phyloP scores from a whole-genome alignment of 2,329 filamentous ascomycete genomes.

The Plectosphaerella cucumerina region DNA sequence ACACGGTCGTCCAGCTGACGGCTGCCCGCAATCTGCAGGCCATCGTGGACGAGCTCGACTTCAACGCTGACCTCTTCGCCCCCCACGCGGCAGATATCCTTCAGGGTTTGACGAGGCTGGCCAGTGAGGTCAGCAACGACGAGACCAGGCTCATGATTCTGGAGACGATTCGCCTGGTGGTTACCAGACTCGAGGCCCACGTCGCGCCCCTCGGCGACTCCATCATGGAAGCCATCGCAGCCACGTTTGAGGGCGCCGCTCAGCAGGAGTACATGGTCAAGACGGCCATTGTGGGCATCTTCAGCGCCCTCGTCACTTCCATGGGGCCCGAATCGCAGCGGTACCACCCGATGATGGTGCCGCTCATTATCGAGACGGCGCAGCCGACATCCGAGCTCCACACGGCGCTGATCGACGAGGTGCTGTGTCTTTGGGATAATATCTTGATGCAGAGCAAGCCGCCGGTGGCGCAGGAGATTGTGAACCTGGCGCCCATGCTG shows the following conservation, averaged over 20 bases:
- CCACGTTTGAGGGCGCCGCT: constrained; percentile 79
- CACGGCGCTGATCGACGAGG: constrained; percentile 85
- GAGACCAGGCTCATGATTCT: constrained; percentile 90
- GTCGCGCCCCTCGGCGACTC: constrained; percentile 68
- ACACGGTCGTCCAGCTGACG: constrained; percentile 87
- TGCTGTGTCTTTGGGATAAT: constrained; percentile 81
- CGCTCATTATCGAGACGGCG: constrained; percentile 76
- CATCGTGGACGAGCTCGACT: constrained; percentile 81
- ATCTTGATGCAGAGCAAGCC: constrained; percentile 64
- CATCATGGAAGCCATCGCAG: constrained; percentile 75
- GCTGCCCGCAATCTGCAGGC: constrained; percentile 79
- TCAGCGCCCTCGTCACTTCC: constrained; percentile 79
- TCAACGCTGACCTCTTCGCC: constrained; percentile 67
- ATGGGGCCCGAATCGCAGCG: constrained; percentile 74
- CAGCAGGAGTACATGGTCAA: constrained; percentile 86
- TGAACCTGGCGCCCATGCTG: constrained; percentile 57
- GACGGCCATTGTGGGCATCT: constrained; percentile 82
- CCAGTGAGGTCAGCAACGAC: constrained; percentile 72
- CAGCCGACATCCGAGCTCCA: constrained; percentile 71
- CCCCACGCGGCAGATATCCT: constrained; percentile 75
- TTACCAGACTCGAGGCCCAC: constrained; percentile 75
- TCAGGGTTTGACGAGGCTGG: constrained; percentile 68
- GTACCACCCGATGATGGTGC: constrained; percentile 77
- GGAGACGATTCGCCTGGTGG: constrained; percentile 77
- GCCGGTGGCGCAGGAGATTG: constrained; percentile 57